Evolutionary conservation across 805 yeast genomes (phyloP), one percentile per base, ranked within the genome.

Genomic region (Yarrowia sp.): DNA sequence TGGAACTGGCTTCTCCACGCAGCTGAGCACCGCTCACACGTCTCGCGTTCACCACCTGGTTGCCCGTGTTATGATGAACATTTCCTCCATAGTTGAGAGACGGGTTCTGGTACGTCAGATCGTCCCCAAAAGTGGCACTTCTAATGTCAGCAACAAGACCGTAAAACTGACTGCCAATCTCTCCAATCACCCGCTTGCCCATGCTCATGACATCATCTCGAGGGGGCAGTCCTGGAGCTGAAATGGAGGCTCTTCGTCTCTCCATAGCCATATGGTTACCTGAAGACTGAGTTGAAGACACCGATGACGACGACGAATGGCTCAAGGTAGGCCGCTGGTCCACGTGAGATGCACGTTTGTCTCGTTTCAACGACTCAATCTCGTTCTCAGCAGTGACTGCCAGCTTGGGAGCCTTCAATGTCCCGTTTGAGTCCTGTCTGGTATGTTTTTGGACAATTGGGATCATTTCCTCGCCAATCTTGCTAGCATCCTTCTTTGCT

Each of bases 91-190:
- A 55, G 28, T 36, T 38, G 32, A 53, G 38, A 8, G 60, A 38
- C 13, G 61, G 61, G 17, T 55, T 58, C 41, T 43, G 50, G 35
- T 58, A 58, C 11, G 32, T 43, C 18, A 58, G 43, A 18, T 68
- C 73, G 31, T 71, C 74, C 1, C 77, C 77, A 61, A 75, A 67
- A 1, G 78, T 72, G 4, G 73, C 77, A 17, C 72, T 74, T 55
- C 70, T 66, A 7, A 75, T 75, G 44, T 75, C 78, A 14, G 74
- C 77, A 38, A 74, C 67, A 17, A 75, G 70, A 2, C 76, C 72
- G 76, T 76, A 74, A 61, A 75, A 72, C 65, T 74, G 77, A 14
- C 71, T 64, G 13, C 75, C 74, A 8, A 75, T 69, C 45, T 72
- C 77, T 39, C 72, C 76, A 10, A 74, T 75, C 6, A 74, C 74